Conservation (phyloP, 2,329 filamentous ascomycete species). For the Calonectria pseudoreteaudii region DNA sequence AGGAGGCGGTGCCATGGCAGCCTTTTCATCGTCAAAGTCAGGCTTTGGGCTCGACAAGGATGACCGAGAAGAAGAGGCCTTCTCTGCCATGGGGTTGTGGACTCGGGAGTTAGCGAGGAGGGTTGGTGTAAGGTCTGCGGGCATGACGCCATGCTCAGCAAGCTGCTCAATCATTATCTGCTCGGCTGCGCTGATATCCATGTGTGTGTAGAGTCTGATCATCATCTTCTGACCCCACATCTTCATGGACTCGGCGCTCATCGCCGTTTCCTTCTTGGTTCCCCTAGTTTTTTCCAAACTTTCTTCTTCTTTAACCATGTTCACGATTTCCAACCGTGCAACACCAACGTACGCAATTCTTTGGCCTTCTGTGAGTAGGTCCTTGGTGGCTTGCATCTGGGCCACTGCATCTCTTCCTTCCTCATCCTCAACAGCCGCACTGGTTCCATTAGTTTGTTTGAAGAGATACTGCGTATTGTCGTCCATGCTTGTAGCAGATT, state of each 20-base stretch:
- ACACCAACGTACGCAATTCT: slow-evolving; percentile 96
- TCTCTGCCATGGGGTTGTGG: slow-evolving; percentile 86
- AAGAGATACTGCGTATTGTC: slow-evolving; percentile 98
- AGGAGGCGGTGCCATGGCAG: slow-evolving; percentile 66
- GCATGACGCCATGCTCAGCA: slow-evolving; percentile 89
- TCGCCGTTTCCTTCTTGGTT: slow-evolving; percentile 77
- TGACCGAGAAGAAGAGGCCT: slow-evolving; percentile 24
- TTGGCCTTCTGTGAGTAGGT: slow-evolving; percentile 93
- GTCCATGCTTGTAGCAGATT: slow-evolving; percentile 95
- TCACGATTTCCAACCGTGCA: slow-evolving; percentile 82
- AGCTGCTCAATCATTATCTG: slow-evolving; percentile 99
- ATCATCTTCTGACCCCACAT: slow-evolving; percentile 99
- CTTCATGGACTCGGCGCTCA: slow-evolving; percentile 81
- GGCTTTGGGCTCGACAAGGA: slow-evolving; percentile 35
- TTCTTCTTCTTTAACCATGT: slow-evolving; percentile 79
- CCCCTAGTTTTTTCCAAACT: slow-evolving; percentile 70
- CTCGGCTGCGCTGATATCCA: slow-evolving; percentile 93
- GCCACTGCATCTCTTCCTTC: slow-evolving; percentile 86
- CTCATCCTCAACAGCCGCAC: slow-evolving; percentile 76
- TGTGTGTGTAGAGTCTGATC: slow-evolving; percentile 92
- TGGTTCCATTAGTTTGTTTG: slow-evolving; percentile 74
- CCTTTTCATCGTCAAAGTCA: slow-evolving; percentile 55
- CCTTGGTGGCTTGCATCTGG: slow-evolving; percentile 96
- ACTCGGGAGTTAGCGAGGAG: slow-evolving; percentile 94
- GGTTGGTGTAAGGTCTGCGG: slow-evolving; percentile 83